A percentile compares a stretch with the other conserved stretches of the same genome.
phyloP scores from a whole-genome alignment of 2,329 filamentous ascomycete species.

The Sporothrix luriei region DNA sequence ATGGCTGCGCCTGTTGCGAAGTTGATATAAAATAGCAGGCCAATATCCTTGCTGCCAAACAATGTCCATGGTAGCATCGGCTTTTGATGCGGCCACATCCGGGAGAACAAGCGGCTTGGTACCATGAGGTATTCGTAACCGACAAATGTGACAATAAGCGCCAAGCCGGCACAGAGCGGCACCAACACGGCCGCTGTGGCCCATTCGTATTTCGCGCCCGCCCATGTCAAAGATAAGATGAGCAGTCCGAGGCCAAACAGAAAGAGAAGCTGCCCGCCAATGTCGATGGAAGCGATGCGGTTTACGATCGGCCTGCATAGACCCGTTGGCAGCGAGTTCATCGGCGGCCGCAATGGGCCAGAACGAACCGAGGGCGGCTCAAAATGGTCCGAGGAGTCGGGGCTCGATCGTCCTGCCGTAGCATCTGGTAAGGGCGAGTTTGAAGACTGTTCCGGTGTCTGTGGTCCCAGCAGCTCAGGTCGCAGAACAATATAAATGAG shows the following conservation, averaged over 20 bases:
- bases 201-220: constrained; percentile 58
- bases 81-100: constrained; percentile 56
- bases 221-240: constrained; percentile 60
- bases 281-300: constrained; percentile 58
- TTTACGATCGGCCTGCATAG: constrained; percentile 42
- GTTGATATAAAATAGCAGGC: constrained; percentile 64
- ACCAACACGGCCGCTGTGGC: constrained; percentile 52
- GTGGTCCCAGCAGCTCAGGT: constrained; percentile 59
- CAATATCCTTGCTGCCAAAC: constrained; percentile 59
- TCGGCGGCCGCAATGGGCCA: background rate
- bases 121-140: constrained; percentile 59
- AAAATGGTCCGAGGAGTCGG: background rate
- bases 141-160: constrained; percentile 49
- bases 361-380: constrained; percentile 8
- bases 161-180: constrained; percentile 51
- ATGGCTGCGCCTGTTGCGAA: constrained; percentile 61
- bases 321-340: too few relatives aligned
- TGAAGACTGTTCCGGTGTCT: constrained; percentile 36
- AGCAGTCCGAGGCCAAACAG: constrained; percentile 57
- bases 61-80: constrained; percentile 64
- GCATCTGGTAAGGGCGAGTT: too few relatives aligned
- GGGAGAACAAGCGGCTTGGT: constrained; percentile 51
- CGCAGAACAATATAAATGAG: constrained; percentile 60
- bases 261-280: constrained; percentile 60
- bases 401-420: background rate